Evolutionary conservation across 2,329 filamentous ascomycete genomes (phyloP).

Genomic region (Dactylonectria macrodidyma): DNA sequence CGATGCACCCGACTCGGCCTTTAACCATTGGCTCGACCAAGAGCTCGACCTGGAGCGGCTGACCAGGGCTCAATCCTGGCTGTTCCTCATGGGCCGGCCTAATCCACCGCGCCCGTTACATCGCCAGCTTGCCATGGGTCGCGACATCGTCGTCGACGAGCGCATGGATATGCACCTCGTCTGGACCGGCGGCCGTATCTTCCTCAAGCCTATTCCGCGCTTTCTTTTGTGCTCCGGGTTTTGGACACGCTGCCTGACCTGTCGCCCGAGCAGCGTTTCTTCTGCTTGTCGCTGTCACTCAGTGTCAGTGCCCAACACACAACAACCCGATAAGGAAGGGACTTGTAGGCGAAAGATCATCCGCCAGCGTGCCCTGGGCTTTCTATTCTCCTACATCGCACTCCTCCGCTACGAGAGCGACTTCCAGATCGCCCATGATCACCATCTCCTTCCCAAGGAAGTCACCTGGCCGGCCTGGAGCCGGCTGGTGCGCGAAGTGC

Average conservation of each 20-base stretch:
- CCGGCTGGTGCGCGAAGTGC: not conserved
- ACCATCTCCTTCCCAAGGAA: not conserved
- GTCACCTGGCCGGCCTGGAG: slow-evolving; percentile 15
- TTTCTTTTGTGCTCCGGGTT: slow-evolving; percentile 46
- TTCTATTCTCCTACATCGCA: slow-evolving; percentile 12
- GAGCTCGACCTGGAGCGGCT: slow-evolving; percentile 12
- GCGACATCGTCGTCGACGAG: slow-evolving; percentile 10
- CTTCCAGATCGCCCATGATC: slow-evolving; percentile 5
- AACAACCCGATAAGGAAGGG: too few relatives aligned
- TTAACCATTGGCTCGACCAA: not conserved
- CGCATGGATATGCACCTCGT: slow-evolving; percentile 53
- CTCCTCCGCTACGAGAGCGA: slow-evolving; percentile 19
- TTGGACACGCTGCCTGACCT: not conserved
- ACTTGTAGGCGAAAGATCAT: not conserved
- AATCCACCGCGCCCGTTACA: slow-evolving; percentile 12
- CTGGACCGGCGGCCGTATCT: slow-evolving; percentile 45
- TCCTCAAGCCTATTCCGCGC: slow-evolving; percentile 54
- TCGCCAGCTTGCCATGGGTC: slow-evolving; percentile 5
- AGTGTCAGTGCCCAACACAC: too few relatives aligned
- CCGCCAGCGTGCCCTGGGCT: slow-evolving; percentile 8
- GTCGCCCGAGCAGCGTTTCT: not conserved
- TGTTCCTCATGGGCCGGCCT: slow-evolving; percentile 10
- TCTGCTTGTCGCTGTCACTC: too few relatives aligned
- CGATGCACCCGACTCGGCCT: not conserved
- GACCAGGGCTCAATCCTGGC: not conserved